phyloP scores from a whole-genome alignment of 2,329 filamentous ascomycete genomes.

The Talaromyces sp. region DNA sequence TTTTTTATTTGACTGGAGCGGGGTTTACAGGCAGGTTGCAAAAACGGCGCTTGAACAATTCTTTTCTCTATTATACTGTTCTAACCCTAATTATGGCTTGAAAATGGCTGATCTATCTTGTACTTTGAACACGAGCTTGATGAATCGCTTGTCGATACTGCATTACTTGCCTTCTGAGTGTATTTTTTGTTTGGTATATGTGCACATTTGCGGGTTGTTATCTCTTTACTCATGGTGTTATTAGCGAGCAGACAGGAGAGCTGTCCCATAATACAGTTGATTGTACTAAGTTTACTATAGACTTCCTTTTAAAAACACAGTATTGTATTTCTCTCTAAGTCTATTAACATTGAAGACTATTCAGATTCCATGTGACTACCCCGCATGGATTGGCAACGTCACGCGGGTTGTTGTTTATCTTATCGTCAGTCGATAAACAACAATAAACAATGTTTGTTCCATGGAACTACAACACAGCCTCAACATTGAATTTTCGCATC shows the following conservation, averaged over 20 bases:
- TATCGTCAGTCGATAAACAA: background rate
- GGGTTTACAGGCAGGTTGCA: slow-evolving; percentile 1
- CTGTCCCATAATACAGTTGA: background rate
- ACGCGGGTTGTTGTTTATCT: background rate
- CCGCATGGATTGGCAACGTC: background rate
- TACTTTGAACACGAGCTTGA: background rate
- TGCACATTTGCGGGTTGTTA: background rate
- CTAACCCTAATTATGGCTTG: slow-evolving; percentile 10
- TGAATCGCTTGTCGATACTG: slow-evolving; percentile 4
- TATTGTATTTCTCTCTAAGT: background rate
- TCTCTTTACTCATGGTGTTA: background rate
- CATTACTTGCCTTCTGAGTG: slow-evolving; percentile 6
- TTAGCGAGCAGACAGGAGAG: background rate
- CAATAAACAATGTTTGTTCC: background rate
- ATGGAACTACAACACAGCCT: background rate
- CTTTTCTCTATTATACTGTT: slow-evolving; percentile 1
- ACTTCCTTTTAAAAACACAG: background rate
- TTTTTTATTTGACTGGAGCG: slow-evolving; percentile 1
- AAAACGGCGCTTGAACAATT: slow-evolving; percentile 7
- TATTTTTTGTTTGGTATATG: background rate
- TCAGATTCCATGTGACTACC: background rate
- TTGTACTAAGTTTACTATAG: background rate
- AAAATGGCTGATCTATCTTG: slow-evolving; percentile 3
- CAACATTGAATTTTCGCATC: background rate
- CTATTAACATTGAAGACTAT: background rate